phyloP scores from a whole-genome alignment of 306 rosid species.

The Begonia masoniana region DNA sequence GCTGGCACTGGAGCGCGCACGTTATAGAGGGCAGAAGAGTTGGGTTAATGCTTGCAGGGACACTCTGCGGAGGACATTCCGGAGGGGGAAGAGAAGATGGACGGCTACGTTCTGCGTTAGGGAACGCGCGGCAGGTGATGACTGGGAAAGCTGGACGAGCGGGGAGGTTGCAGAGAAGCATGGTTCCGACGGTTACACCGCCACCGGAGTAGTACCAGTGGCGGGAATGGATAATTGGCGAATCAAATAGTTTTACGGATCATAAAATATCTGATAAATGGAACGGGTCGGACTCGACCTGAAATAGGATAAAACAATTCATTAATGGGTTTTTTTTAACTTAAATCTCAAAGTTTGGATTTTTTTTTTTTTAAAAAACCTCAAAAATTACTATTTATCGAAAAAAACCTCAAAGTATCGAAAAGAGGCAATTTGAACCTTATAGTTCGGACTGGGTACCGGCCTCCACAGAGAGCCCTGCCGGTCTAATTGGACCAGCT shows the following conservation, averaged over 20 bases:
- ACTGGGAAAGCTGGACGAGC: slow-evolving; percentile 30
- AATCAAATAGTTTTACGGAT: background rate
- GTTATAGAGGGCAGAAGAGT: slow-evolving; percentile 30
- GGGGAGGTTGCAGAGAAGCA: slow-evolving; percentile 41
- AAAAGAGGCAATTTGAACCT: too few species aligned
- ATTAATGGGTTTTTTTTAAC: too few species aligned
- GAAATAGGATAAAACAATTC: too few species aligned
- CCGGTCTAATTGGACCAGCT: too few species aligned
- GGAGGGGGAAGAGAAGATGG: slow-evolving; percentile 6
- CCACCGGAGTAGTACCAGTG: background rate
- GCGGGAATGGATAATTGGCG: background rate
- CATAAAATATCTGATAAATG: background rate
- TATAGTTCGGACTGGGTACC: too few species aligned
- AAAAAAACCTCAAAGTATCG: too few species aligned
- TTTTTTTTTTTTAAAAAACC: too few species aligned
- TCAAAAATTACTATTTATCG: too few species aligned
- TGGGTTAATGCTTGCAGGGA: slow-evolving; percentile 19
- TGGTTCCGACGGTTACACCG: slow-evolving; percentile 1
- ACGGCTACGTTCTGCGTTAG: slow-evolving; percentile 13
- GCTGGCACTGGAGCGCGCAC: slow-evolving; percentile 73
- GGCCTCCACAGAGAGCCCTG: too few species aligned
- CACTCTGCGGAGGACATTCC: slow-evolving; percentile 17
- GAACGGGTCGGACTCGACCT: background rate
- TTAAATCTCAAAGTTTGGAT: too few species aligned
- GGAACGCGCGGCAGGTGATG: slow-evolving; percentile 42